Evolutionary conservation across 352 stramenopile species (phyloP).

Genomic region (Globisporangium splendens): DNA sequence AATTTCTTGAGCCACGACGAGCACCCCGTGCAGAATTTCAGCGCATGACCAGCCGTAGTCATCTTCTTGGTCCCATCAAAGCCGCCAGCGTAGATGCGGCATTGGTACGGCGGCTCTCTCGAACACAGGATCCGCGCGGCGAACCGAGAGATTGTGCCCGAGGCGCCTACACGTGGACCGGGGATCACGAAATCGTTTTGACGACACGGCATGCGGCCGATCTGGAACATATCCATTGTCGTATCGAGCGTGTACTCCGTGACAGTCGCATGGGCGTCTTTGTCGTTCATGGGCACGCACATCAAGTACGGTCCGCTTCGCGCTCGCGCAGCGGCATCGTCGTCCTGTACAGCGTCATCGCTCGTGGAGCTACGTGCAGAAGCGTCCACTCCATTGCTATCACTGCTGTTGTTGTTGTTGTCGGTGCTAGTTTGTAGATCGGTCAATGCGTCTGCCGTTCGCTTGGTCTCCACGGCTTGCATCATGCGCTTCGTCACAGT

Average conservation of each 20-base stretch:
- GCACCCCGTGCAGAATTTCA: constrained; percentile 58
- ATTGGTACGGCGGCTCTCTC: constrained; percentile 57
- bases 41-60: constrained; percentile 55
- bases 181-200: constrained; percentile 82
- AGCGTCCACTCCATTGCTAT: background rate
- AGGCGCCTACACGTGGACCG: constrained; percentile 63
- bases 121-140: constrained; percentile 62
- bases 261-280: constrained; percentile 46
- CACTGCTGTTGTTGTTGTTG: background rate
- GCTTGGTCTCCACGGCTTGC: constrained; percentile 35
- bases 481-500: constrained; percentile 50
- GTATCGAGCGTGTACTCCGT: constrained; percentile 57
- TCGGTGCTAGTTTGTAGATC: background rate
- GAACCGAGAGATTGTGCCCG: constrained; percentile 74
- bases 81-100: constrained; percentile 59
- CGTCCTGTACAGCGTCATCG: too few species aligned
- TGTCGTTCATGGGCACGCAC: constrained; percentile 72
- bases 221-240: constrained; percentile 73
- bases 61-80: constrained; percentile 58
- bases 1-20: constrained; percentile 51
- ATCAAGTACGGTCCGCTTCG: constrained; percentile 34
- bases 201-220: constrained; percentile 68
- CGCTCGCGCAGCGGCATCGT: background rate
- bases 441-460: background rate
- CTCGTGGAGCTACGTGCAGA: too few species aligned